These are phyloP conservation scores for Coniochaeta pulveracea DNA, from an alignment of 2,329 filamentous ascomycete species.

Conservation along the genomic window DNA sequence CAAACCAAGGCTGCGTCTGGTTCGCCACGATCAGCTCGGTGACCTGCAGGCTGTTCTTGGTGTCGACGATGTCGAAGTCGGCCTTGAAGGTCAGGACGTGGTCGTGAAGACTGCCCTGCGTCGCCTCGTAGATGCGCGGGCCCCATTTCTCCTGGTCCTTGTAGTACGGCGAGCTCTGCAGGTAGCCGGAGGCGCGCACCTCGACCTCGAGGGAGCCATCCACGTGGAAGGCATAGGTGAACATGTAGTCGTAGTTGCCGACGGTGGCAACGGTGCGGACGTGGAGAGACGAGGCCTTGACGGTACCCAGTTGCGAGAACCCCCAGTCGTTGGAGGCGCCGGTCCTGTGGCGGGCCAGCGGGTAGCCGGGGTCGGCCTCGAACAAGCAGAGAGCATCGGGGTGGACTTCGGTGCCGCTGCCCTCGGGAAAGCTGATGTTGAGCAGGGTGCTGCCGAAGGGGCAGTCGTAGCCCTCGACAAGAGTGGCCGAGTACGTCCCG, in stretches of 20 bases:
- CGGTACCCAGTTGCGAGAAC: slow-evolving; percentile 18
- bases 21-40: slow-evolving; percentile 19
- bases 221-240: slow-evolving; percentile 21
- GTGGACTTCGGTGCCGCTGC: slow-evolving; percentile 17
- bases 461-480: slow-evolving; percentile 30
- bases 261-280: slow-evolving; percentile 26
- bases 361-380: slow-evolving; percentile 23
- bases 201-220: slow-evolving; percentile 25
- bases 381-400: slow-evolving; percentile 26
- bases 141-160: slow-evolving; percentile 21
- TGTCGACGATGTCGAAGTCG: slow-evolving; percentile 25
- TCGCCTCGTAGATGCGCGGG: slow-evolving; percentile 20
- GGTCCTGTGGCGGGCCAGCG: slow-evolving; percentile 22
- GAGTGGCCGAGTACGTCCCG: slow-evolving; percentile 20
- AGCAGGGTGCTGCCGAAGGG: slow-evolving; percentile 25
- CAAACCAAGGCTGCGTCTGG: slow-evolving; percentile 22
- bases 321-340: slow-evolving; percentile 14
- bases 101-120: slow-evolving; percentile 24
- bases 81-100: slow-evolving; percentile 28
- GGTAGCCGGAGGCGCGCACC: slow-evolving; percentile 25
- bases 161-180: slow-evolving; percentile 22
- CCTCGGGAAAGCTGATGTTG: slow-evolving; percentile 19
- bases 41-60: slow-evolving; percentile 22
- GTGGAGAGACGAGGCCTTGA: slow-evolving; percentile 22
- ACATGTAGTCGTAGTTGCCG: slow-evolving; percentile 30